Conservation (phyloP, 805 yeast species). For the Saccharomycopsis sp. region DNA sequence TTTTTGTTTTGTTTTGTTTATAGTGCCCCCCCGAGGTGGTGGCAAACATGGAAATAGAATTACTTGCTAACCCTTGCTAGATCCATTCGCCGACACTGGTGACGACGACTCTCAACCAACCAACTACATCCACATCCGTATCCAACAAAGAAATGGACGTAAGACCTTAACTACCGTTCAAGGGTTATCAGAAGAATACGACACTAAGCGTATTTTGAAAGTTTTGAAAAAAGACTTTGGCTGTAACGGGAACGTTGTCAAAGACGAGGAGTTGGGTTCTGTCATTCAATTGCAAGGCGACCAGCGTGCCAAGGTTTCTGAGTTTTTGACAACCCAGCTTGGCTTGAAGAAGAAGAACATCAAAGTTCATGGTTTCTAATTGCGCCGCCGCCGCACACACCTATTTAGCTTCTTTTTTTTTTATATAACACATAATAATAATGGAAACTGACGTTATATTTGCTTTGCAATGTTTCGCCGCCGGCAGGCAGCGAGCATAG, state of each 20-base stretch:
- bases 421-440: background rate
- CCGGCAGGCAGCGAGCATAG: no score
- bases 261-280: conserved; percentile 92
- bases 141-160: conserved; percentile 99
- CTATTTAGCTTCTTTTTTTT: no score
- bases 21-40: no score
- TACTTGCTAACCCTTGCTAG: no score
- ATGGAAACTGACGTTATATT: no score
- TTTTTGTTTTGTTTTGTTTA: no score
- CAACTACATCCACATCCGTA: conserved; percentile 94
- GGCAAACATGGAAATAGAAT: no score
- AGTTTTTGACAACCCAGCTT: conserved; percentile 78
- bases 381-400: no score
- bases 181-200: conserved; percentile 94
- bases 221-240: conserved; percentile 97
- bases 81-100: conserved; percentile 99
- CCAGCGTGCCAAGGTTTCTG: conserved; percentile 93
- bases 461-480: no score
- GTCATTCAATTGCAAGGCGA: conserved; percentile 98
- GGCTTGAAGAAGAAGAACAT: conserved; percentile 91
- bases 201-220: conserved; percentile 84
- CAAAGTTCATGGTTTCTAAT: conserved; percentile 94
- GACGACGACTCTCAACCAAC: conserved; percentile 96
- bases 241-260: conserved; percentile 96
- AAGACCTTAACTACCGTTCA: conserved; percentile 97